Evolutionary conservation across 345 rosid species (phyloP).

Genomic region (sweet orange (Citrus sinensis)): DNA sequence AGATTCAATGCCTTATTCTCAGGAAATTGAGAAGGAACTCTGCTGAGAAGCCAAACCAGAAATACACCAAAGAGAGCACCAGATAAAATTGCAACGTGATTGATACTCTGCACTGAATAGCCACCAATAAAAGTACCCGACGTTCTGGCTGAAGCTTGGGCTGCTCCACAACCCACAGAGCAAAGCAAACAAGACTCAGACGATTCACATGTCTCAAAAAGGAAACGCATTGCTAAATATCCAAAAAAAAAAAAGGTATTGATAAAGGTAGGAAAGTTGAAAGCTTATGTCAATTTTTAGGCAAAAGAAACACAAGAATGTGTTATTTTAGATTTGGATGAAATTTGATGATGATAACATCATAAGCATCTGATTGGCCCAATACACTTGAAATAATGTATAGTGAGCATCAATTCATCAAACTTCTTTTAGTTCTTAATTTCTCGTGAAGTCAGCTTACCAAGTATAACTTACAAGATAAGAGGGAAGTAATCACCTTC

Average conservation of each 20-base stretch:
- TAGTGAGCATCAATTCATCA: too few relatives aligned
- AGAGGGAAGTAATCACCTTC: too few relatives aligned
- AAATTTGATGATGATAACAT: neutral
- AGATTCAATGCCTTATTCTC: constrained; percentile 26
- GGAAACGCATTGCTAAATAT: neutral
- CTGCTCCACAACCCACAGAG: too few relatives aligned
- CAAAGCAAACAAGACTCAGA: constrained; percentile 4
- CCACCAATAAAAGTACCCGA: constrained; percentile 31
- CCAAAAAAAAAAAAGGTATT: neutral
- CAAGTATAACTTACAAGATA: too few relatives aligned
- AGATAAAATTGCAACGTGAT: constrained; percentile 86
- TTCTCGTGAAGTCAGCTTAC: too few relatives aligned
- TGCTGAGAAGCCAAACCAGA: constrained; percentile 76
- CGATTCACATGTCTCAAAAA: neutral
- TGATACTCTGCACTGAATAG: constrained; percentile 62
- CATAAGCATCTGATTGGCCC: neutral
- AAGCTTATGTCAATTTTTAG: neutral
- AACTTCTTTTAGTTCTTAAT: neutral
- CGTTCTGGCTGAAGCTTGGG: constrained; percentile 55
- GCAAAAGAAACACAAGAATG: neutral
- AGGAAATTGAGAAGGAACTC: constrained; percentile 50
- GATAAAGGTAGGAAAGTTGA: neutral
- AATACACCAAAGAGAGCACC: constrained; percentile 83
- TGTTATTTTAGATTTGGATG: neutral
- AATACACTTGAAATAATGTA: neutral